phyloP scores from a whole-genome alignment of 1,284 basidiomycete species.

The Ganoderma multipileum region DNA sequence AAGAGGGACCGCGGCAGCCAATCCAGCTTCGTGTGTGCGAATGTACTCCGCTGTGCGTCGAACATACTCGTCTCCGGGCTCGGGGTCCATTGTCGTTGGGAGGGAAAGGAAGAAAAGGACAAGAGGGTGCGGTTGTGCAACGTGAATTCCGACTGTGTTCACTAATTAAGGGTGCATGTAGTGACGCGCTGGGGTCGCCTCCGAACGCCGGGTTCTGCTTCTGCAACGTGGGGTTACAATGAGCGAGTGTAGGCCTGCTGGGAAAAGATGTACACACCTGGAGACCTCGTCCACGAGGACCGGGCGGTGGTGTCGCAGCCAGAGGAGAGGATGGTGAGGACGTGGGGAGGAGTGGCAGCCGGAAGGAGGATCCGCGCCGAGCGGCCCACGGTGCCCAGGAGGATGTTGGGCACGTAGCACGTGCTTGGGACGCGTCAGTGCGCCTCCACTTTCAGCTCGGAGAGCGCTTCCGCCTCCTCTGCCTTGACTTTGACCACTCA shows the following conservation, averaged over 20 bases:
- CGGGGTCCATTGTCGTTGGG: constrained; percentile 57
- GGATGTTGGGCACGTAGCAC: constrained; percentile 25
- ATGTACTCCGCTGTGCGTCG: constrained; percentile 72
- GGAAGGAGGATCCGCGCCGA: constrained; percentile 16
- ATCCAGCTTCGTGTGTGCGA: constrained; percentile 68
- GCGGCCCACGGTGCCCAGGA: neutral
- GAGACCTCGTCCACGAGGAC: neutral
- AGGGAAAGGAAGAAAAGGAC: constrained; percentile 11
- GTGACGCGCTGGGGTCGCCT: constrained; percentile 15
- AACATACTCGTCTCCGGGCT: constrained; percentile 78
- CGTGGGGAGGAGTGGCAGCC: constrained; percentile 11
- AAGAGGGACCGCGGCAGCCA: constrained; percentile 66
- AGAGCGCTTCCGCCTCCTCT: constrained; percentile 17
- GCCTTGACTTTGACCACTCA: constrained; percentile 31
- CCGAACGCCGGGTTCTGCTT: constrained; percentile 21
- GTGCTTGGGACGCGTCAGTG: constrained; percentile 38
- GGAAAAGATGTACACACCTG: neutral
- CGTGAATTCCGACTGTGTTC: constrained; percentile 21
- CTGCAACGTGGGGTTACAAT: constrained; percentile 11
- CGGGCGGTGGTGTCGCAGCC: neutral
- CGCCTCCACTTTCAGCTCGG: constrained; percentile 16
- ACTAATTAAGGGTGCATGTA: constrained; percentile 28
- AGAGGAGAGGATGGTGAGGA: constrained; percentile 10
- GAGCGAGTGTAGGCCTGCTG: neutral
- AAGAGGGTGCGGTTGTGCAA: constrained; percentile 17